These are phyloP conservation scores for Prunella vulgaris DNA, from an alignment of 257 asterid genomes.

Conservation along the genomic window DNA sequence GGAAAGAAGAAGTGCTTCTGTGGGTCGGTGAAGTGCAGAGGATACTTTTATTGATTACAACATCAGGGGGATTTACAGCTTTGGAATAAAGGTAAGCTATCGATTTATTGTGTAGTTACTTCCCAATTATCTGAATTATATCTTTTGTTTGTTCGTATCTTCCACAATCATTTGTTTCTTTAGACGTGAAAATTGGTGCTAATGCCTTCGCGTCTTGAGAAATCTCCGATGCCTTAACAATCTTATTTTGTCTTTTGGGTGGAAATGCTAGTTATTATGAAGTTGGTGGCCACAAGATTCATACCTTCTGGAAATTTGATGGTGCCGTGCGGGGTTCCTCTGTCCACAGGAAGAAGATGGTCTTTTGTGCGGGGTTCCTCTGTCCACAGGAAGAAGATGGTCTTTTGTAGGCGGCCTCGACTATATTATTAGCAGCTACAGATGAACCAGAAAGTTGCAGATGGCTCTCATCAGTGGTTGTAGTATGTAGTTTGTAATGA, in stretches of 20 bases:
- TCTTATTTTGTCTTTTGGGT: background rate
- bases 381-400: constrained; percentile 7
- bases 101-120: background rate
- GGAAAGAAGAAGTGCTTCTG: constrained; percentile 83
- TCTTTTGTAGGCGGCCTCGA: background rate
- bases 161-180: background rate
- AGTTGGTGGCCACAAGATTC: background rate
- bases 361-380: background rate
- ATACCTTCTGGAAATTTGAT: background rate
- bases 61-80: background rate
- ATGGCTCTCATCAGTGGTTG: background rate
- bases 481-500: constrained; percentile 27
- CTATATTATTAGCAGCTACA: constrained; percentile 8
- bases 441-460: constrained; percentile 1
- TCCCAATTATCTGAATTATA: background rate
- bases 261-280: background rate
- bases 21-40: constrained; percentile 69
- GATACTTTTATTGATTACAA: constrained; percentile 52
- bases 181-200: background rate
- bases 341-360: constrained; percentile 7
- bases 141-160: background rate
- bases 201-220: background rate
- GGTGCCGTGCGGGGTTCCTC: background rate
- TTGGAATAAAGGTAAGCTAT: constrained; percentile 22
- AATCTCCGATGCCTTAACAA: background rate